Evolutionary conservation across 116 monocot species (phyloP).

Genomic region (Phalaenopsis hybrid): DNA sequence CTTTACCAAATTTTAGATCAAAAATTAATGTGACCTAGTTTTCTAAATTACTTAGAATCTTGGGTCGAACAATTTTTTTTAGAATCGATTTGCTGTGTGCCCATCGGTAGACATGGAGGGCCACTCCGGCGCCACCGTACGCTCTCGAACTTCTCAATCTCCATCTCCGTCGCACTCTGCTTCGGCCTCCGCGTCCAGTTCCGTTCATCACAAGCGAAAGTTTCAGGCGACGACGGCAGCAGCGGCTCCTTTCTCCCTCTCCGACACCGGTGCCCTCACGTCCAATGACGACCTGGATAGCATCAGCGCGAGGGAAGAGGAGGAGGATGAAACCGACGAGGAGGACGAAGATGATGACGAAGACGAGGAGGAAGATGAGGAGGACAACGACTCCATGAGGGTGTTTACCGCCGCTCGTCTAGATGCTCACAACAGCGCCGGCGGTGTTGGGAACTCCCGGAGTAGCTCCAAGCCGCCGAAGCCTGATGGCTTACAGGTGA

Average conservation of each 20-base stretch:
- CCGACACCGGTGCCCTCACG: slow-evolving; percentile 40
- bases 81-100: too few species aligned
- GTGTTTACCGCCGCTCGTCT: slow-evolving; percentile 76
- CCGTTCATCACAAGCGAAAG: slow-evolving; percentile 57
- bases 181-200: slow-evolving; percentile 53
- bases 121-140: slow-evolving; percentile 29
- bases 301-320: slow-evolving; percentile 49
- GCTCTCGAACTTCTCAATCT: slow-evolving; percentile 58
- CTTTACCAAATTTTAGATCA: too few species aligned
- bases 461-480: slow-evolving; percentile 63
- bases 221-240: slow-evolving; percentile 24
- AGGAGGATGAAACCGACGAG: slow-evolving; percentile 36
- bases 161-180: slow-evolving; percentile 71
- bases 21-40: too few species aligned
- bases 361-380: slow-evolving; percentile 38
- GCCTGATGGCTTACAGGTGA: slow-evolving; percentile 25
- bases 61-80: too few species aligned
- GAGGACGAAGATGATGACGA: slow-evolving; percentile 31
- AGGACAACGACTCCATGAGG: slow-evolving; percentile 54
- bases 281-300: slow-evolving; percentile 74
- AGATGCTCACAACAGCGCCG: slow-evolving; percentile 17
- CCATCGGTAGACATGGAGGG: slow-evolving; percentile 19
- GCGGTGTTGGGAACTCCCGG: slow-evolving; percentile 11
- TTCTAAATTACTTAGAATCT: too few species aligned
- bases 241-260: slow-evolving; percentile 29